Base-by-base conservation (phyloP, 2,329 filamentous ascomycete species). In the Clarireedia paspali region DNA sequence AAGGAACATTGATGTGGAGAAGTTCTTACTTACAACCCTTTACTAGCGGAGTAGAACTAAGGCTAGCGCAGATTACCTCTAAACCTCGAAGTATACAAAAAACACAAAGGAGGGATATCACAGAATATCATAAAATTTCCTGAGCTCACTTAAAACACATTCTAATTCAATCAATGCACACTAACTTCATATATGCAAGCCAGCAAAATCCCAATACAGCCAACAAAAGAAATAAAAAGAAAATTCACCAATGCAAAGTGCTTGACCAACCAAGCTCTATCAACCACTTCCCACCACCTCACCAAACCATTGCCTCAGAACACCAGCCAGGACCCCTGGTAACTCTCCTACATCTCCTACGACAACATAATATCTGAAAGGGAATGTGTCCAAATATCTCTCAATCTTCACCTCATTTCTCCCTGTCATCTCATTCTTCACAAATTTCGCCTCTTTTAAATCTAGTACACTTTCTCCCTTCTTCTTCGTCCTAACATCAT, bases 351-450 rank as follows among this genome's bases (percentile, higher is more conserved):
- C 84, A 74, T 97, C 84, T 62, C 92, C 85, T 57, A 99, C 94
- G 63, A 99, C 89, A 55, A 99, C 75, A 70, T 97, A 99, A 75
- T 96, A 99, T 70, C 88, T 85, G 74, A 99, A 99, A 0, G 95
- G 94, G 72, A 99, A 99, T 6, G 85, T 87, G 70, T 99, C 95
- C 64, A 99, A 80, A 70, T 99, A 99, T 66, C 89, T 84, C 75
- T 90, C 87, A 71, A 95, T 91, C 65, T 87, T 85, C 55, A 96
- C 82, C 66, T 84, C 80, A 59, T 85, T 74, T 74, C 84, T 65
- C 74, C 71, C 81, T 72, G 65, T 74, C 59, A 63, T 72, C 17
- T 72, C 77, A 67, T 89, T 85, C 57, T 80, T 81, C 61, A 87
- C 81, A 68, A 97, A 96, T 68, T 84, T 84, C 39, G 91, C 92